phyloP scores from a whole-genome alignment of 371 early-diverging fungal genomes.

The Mucor indicus region DNA sequence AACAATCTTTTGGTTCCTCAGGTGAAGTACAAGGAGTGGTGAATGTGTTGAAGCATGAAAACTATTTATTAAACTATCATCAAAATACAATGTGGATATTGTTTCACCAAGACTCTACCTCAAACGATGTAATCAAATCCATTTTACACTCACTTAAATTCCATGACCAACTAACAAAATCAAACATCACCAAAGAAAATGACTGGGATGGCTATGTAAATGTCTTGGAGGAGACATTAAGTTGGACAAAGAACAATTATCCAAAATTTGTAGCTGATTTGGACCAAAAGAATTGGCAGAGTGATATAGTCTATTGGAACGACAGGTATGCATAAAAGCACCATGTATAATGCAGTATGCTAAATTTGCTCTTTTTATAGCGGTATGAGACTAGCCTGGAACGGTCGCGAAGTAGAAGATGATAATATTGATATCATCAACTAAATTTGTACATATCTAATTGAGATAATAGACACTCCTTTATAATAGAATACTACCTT shows the following conservation, averaged over 20 bases:
- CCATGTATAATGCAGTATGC: background rate
- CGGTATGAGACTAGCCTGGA: constrained; percentile 12
- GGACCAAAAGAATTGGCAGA: constrained; percentile 57
- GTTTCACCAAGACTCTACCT: constrained; percentile 52
- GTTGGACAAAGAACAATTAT: constrained; percentile 50
- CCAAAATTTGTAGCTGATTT: constrained; percentile 47
- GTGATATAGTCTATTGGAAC: constrained; percentile 64
- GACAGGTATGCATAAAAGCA: constrained; percentile 34
- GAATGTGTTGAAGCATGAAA: constrained; percentile 40
- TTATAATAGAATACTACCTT: no score
- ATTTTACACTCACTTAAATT: constrained; percentile 59
- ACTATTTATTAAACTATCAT: constrained; percentile 45
- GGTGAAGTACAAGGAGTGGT: constrained; percentile 39
- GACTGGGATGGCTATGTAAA: constrained; percentile 31
- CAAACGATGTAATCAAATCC: constrained; percentile 57
- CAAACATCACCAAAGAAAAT: constrained; percentile 22
- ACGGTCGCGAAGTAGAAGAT: no score
- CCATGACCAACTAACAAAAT: constrained; percentile 32
- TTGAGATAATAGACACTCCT: no score
- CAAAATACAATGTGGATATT: constrained; percentile 42
- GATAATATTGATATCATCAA: no score
- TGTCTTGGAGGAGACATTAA: constrained; percentile 32
- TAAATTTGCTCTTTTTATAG: background rate
- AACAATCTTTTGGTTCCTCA: constrained; percentile 36
- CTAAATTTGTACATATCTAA: no score